Conservation (phyloP, 208 protist species). For the Crithidia thermophila region DNA sequence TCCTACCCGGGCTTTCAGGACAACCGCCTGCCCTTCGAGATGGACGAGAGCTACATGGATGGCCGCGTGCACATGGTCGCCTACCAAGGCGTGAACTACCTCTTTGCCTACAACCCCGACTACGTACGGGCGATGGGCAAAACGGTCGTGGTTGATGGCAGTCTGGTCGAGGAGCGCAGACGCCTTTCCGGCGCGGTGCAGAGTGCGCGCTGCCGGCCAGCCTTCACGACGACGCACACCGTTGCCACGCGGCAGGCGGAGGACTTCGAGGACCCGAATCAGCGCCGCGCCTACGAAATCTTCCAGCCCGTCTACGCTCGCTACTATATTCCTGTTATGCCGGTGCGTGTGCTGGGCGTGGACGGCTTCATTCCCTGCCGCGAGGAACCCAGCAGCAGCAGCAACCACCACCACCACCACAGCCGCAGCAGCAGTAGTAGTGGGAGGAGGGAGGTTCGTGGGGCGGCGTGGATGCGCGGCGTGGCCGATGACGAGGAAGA, state of each 20-base stretch:
- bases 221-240: slow-evolving; percentile 17
- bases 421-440: not conserved
- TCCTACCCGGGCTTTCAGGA: slow-evolving; percentile 18
- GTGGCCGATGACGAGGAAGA: slow-evolving; percentile 12
- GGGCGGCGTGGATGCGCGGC: slow-evolving; percentile 50
- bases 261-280: slow-evolving; percentile 15
- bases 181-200: slow-evolving; percentile 1
- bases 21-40: slow-evolving; percentile 27
- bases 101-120: slow-evolving; percentile 46
- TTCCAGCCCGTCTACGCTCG: slow-evolving; percentile 30
- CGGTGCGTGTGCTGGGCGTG: slow-evolving; percentile 47
- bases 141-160: slow-evolving; percentile 19
- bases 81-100: slow-evolving; percentile 50
- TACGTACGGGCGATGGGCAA: slow-evolving; percentile 19
- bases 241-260: slow-evolving; percentile 16
- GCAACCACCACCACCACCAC: not conserved
- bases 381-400: not conserved
- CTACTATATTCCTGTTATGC: slow-evolving; percentile 42
- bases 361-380: slow-evolving; percentile 33
- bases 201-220: not conserved
- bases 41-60: slow-evolving; percentile 37
- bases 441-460: slow-evolving; percentile 11
- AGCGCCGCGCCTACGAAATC: slow-evolving; percentile 27
- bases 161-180: not conserved
- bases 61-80: slow-evolving; percentile 57